Evolutionary conservation across 257 asterid species (phyloP).

Genomic region (Gynochthodes officinalis): DNA sequence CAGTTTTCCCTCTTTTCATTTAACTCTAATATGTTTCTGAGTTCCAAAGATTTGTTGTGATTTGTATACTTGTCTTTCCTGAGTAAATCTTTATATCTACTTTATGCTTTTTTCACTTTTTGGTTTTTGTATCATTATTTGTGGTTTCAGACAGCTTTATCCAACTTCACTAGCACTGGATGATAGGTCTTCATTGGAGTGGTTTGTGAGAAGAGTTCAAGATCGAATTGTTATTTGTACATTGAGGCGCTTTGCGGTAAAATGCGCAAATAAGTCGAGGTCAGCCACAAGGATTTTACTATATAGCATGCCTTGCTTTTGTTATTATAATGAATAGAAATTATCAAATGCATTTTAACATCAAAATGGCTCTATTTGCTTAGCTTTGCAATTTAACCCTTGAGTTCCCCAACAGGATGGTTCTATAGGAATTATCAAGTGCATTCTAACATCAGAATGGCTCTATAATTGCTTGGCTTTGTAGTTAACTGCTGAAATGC

Average conservation of each 20-base stretch:
- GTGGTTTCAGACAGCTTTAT: slow-evolving; percentile 48
- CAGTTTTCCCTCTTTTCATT: neutral
- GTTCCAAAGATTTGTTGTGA: neutral
- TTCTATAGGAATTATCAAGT: neutral
- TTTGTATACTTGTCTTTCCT: neutral
- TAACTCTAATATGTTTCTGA: neutral
- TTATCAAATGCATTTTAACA: neutral
- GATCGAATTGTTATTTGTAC: slow-evolving; percentile 66
- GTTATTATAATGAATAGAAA: neutral
- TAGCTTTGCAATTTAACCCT: neutral
- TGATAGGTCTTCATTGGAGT: slow-evolving; percentile 58
- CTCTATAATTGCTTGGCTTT: neutral
- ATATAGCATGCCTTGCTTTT: neutral
- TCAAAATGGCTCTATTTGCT: neutral
- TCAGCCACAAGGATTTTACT: slow-evolving; percentile 19
- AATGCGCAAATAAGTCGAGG: slow-evolving; percentile 70
- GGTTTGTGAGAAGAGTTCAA: slow-evolving; percentile 79
- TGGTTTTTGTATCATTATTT: neutral
- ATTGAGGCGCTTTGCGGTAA: slow-evolving; percentile 57
- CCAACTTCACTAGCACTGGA: slow-evolving; percentile 37
- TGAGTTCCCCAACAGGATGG: neutral
- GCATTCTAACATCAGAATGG: neutral
- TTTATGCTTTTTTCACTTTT: neutral
- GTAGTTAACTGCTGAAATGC: neutral
- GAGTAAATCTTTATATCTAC: neutral